These are phyloP conservation scores for Clathrospora elynae DNA, from an alignment of 2,329 filamentous ascomycete species.

Conservation along the genomic window DNA sequence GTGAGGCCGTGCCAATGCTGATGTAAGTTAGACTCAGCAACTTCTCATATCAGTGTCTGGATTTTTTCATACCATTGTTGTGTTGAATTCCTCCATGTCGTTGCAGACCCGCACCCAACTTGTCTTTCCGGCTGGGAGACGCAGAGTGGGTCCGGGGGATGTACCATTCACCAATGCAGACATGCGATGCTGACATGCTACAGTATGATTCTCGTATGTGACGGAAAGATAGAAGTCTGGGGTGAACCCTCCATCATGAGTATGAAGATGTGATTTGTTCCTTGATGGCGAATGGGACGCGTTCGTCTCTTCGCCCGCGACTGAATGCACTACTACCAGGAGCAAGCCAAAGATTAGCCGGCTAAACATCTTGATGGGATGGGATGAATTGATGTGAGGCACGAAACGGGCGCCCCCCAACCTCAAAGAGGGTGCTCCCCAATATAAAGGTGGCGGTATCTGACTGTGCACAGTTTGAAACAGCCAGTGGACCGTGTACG, in stretches of 20 bases:
- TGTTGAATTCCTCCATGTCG: conserved; percentile 58
- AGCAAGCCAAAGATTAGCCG: conserved; percentile 3
- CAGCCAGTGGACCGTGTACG: not conserved
- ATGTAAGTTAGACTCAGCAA: not conserved
- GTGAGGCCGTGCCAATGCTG: conserved; percentile 72
- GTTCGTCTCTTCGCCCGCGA: not conserved
- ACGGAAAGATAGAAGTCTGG: conserved; percentile 58
- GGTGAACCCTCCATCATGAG: conserved; percentile 26
- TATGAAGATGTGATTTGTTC: conserved; percentile 1
- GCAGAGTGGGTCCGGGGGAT: conserved; percentile 57
- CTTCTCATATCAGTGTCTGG: not conserved
- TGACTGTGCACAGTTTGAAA: conserved; percentile 4
- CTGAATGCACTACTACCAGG: not conserved
- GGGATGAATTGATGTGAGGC: too few species aligned
- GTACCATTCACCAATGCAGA: conserved; percentile 61
- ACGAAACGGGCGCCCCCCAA: not conserved
- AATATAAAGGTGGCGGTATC: conserved; percentile 1
- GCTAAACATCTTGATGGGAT: conserved; percentile 4
- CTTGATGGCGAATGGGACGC: not conserved
- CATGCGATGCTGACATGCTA: conserved; percentile 55
- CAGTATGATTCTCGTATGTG: conserved; percentile 49
- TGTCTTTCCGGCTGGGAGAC: conserved; percentile 53
- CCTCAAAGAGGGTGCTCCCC: not conserved
- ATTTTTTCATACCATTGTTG: conserved; percentile 58
- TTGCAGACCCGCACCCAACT: conserved; percentile 66